Base-by-base conservation (phyloP, 108 stramenopile species). In the Skeletonema marinoi region DNA sequence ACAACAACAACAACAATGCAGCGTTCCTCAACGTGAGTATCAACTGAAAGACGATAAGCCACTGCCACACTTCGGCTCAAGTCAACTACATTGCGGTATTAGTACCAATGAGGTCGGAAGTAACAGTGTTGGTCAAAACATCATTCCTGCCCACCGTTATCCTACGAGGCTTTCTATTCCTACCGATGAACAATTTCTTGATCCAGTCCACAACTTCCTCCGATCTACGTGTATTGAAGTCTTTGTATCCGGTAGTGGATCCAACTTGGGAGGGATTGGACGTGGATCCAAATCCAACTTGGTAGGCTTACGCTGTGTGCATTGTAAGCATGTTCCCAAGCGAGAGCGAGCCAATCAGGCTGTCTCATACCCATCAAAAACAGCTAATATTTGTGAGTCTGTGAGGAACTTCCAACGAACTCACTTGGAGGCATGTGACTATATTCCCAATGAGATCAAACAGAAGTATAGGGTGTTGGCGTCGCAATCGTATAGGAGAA, bases 171-270 rank as follows among this genome's bases (percentile, higher is more conserved):
- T 70, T 9, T 36, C 54, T 3, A 38, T 70, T 17, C 12, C 56
- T 33, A 33, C 69, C 1, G 69, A 70, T 38, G 2, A 39, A 14
- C 13, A 35, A 4, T 70, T 70, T 59, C 69, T 70, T 59, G 59
- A 70, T 9, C 69, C 69, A 70, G 56, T 59, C 25, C 69, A 70
- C 21, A 70, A 30, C 38, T 70, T 70, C 21, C 69, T 70, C 39
- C 69, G 69, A 5, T 56, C 51, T 0, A 41, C 5, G 3, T 59
- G 69, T 39, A 61, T 71, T 60, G 70, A 71, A 71, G 10, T 71
- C 1, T 71, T 71, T 35, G 41, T 42, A 12, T 42, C 41, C 2
- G 11, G 41, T 13, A 13, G 19, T 0, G 0, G 19, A 13, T 36
- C 5, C 35, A 33, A 12, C 21, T 19, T 17, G 19, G 50, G 50